phyloP scores from a whole-genome alignment of 2,329 filamentous ascomycete genomes.

The Neocatenulostroma microsporum region DNA sequence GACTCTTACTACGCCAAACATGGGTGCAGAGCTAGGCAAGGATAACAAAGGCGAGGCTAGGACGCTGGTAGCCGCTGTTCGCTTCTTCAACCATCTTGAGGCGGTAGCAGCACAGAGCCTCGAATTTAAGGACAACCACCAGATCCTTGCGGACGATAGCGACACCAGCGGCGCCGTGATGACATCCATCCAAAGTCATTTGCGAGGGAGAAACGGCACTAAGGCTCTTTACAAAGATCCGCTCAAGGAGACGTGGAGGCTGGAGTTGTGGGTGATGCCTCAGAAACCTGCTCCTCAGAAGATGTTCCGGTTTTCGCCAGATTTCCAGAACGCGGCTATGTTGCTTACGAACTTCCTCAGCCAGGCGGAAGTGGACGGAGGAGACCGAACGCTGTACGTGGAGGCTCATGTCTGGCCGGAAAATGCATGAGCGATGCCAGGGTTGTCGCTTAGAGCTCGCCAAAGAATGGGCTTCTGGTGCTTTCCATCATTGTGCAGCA shows the following conservation, averaged over 20 bases:
- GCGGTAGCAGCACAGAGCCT: background rate
- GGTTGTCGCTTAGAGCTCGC: no score
- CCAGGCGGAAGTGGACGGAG: background rate
- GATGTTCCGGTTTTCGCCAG: background rate
- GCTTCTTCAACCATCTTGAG: background rate
- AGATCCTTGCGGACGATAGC: background rate
- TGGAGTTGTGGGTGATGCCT: conserved; percentile 1
- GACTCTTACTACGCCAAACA: background rate
- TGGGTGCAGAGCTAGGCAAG: background rate
- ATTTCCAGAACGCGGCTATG: background rate
- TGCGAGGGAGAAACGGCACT: background rate
- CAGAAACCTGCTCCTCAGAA: background rate
- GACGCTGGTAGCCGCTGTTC: background rate
- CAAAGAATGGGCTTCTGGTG: no score
- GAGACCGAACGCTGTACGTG: conserved; percentile 1
- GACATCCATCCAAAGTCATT: background rate
- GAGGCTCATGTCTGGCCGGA: conserved; percentile 1
- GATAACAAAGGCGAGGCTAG: background rate
- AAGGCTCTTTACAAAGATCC: background rate
- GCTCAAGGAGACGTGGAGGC: background rate
- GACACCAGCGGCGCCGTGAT: background rate
- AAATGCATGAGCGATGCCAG: no score
- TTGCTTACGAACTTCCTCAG: background rate
- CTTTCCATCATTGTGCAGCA: no score
- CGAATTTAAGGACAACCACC: background rate